Evolutionary conservation across 148 eudicot genomes (phyloP), one percentile per base, ranked within the genome.

Genomic region (Nepenthes mirabilis): DNA sequence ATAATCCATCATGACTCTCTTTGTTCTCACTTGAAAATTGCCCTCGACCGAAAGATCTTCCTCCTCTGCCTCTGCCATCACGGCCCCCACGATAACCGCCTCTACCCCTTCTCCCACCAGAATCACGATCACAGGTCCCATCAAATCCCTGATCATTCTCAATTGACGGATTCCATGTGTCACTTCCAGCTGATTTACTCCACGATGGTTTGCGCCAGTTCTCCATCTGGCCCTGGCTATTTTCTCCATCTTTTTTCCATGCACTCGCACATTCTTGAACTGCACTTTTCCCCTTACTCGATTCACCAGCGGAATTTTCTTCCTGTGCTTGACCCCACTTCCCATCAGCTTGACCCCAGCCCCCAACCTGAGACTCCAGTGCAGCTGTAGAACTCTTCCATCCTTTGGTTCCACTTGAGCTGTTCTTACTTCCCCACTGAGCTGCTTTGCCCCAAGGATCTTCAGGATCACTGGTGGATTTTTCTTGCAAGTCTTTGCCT

Each of bases 91-190:
- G 13, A 34, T 49, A 36, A n/a, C 74, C 62, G 14, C 79, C 72
- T 36, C 83, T 64, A 40, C 77, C 79, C 34, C 79, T 67, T 52
- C 82, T 57, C 47, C 82, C 81, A 53, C 82, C 76, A 6, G 48
- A 68, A 61, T 71, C 79, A 34, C 67, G 69, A 23, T 79, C 79
- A 23, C 23, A 23, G 23, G 23, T 23, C 23, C 72, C 72, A 40
- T 52, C 73, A 59, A 68, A 62, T 60, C 63, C 79, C 48, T 62
- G 71, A 35, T 63, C 68, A 34, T 51, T 56, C 14, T 55, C 74
- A 63, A n/a, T 47, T 2, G 72, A 23, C 43, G 40, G 58, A 33
- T 53, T 54, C 74, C 71, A 70, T 48, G 32, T 36, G 36, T 59
- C 70, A 65, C 52, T 61, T 50, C 64, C 76, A 32, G 40, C 66